Conservation (phyloP, 106 monocot genomes). For the Cymbidium sinense region DNA sequence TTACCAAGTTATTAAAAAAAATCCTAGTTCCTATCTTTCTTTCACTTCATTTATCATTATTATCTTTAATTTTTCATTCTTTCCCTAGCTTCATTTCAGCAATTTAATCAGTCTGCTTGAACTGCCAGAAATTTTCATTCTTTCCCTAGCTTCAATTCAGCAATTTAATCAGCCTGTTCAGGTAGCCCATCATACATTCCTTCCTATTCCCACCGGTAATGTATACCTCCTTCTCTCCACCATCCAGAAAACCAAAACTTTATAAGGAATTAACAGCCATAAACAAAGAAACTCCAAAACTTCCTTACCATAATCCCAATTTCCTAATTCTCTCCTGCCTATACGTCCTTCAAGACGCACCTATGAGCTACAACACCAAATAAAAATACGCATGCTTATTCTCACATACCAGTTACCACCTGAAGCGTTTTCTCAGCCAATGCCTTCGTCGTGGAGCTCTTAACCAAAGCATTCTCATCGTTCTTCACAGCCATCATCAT, state of each 20-base stretch:
- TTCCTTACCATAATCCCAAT: background rate
- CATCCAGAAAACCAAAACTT: too few species aligned
- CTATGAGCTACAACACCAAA: background rate
- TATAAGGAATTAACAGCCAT: background rate
- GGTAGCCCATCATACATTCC: too few species aligned
- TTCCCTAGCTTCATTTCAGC: background rate
- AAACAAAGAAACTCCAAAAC: background rate
- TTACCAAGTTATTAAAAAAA: background rate
- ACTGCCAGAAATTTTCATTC: background rate
- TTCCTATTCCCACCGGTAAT: too few species aligned
- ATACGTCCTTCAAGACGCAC: background rate
- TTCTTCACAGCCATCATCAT: slow-evolving; percentile 25
- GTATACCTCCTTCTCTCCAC: too few species aligned
- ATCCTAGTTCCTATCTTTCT: background rate
- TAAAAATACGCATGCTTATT: background rate
- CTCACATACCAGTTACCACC: slow-evolving; percentile 38
- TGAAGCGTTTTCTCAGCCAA: slow-evolving; percentile 46
- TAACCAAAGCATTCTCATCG: slow-evolving; percentile 5
- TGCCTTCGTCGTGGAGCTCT: slow-evolving; percentile 38
- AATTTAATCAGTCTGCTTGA: background rate
- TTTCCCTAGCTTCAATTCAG: background rate
- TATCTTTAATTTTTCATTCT: background rate
- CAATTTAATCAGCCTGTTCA: background rate
- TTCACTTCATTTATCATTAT: background rate
- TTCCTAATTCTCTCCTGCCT: background rate